Conservation (phyloP, 192 early-diverging fungal genomes). For the Mycoemilia scoparia region DNA sequence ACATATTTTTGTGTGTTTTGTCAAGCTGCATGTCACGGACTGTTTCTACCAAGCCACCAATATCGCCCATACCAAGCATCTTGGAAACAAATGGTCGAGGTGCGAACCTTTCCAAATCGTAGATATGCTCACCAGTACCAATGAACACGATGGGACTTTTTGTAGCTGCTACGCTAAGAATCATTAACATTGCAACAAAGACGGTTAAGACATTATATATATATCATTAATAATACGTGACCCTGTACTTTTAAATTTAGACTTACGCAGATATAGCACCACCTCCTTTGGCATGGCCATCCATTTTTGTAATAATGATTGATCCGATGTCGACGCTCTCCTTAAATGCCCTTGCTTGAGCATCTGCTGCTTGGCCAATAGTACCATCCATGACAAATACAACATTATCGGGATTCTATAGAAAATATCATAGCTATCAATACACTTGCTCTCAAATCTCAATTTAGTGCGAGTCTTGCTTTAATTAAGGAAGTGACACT, state of each 20-base stretch:
- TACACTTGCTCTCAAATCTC: too few species aligned
- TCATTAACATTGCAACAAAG: not conserved
- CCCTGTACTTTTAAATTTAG: constrained; percentile 3
- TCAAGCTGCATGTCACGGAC: constrained; percentile 77
- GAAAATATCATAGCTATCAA: too few species aligned
- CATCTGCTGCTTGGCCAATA: constrained; percentile 91
- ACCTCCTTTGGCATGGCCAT: constrained; percentile 96
- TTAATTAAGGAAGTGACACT: too few species aligned
- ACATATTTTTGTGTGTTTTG: constrained; percentile 67
- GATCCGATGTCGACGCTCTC: constrained; percentile 85
- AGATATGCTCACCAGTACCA: constrained; percentile 92
- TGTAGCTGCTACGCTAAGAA: constrained; percentile 92
- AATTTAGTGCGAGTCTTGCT: too few species aligned
- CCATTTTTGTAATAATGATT: constrained; percentile 96
- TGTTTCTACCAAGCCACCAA: constrained; percentile 69
- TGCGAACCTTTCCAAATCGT: constrained; percentile 80
- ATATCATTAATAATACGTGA: not conserved
- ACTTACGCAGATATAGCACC: constrained; percentile 90
- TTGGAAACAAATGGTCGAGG: constrained; percentile 81
- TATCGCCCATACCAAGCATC: constrained; percentile 90
- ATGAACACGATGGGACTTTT: constrained; percentile 87
- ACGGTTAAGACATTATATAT: not conserved
- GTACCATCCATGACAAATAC: constrained; percentile 99
- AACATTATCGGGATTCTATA: constrained; percentile 69
- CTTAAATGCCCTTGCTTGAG: constrained; percentile 81